Evolutionary conservation across 2,329 filamentous ascomycete genomes (phyloP).

Genomic region (Endothia cerciana): DNA sequence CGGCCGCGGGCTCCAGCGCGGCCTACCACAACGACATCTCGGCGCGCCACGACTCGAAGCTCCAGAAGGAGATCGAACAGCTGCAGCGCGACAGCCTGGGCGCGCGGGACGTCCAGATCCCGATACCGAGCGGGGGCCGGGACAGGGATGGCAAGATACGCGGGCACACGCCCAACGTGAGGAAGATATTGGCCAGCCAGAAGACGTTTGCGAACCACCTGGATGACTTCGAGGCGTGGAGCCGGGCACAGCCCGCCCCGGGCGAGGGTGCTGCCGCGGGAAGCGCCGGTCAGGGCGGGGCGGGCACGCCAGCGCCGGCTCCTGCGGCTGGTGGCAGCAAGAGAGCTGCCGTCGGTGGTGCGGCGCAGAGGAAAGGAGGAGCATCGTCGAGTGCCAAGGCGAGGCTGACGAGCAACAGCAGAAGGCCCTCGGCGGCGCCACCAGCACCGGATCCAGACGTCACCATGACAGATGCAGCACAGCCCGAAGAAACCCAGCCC

Average conservation of each 20-base stretch:
- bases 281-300: slow-evolving; percentile 35
- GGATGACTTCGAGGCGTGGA: slow-evolving; percentile 71
- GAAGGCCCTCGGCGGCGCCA: slow-evolving; percentile 19
- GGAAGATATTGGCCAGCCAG: slow-evolving; percentile 77
- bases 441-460: slow-evolving; percentile 36
- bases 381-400: slow-evolving; percentile 19
- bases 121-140: slow-evolving; percentile 59
- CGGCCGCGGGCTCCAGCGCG: slow-evolving; percentile 52
- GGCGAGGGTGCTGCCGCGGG: slow-evolving; percentile 23
- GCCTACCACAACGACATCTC: slow-evolving; percentile 67
- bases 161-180: slow-evolving; percentile 65
- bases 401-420: slow-evolving; percentile 17
- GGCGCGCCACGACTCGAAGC: slow-evolving; percentile 80
- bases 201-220: slow-evolving; percentile 85
- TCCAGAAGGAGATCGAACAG: slow-evolving; percentile 79
- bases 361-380: slow-evolving; percentile 25
- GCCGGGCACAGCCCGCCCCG: slow-evolving; percentile 48
- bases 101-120: slow-evolving; percentile 67
- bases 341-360: background rate
- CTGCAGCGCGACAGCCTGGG: slow-evolving; percentile 77
- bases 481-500: slow-evolving; percentile 20
- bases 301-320: slow-evolving; percentile 27
- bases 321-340: slow-evolving; percentile 14
- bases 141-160: slow-evolving; percentile 49
- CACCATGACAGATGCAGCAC: slow-evolving; percentile 47